Base-by-base conservation (phyloP, 2,329 filamentous ascomycete species). In the Cladorrhinum sp. region DNA sequence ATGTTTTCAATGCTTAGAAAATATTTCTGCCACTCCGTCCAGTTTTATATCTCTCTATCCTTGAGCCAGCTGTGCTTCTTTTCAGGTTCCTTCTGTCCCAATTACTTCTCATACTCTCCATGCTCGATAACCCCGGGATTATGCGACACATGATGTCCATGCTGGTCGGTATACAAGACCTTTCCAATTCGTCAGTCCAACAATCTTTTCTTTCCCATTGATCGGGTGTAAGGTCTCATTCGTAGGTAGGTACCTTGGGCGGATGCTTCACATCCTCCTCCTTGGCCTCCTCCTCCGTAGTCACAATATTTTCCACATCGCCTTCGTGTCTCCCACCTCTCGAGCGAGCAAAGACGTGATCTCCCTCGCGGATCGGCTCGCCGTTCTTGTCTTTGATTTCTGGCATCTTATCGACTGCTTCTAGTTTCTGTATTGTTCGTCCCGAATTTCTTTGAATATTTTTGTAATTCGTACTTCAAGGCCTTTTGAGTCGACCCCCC, bases 241-340 rank as follows among this genome's bases (percentile, higher is more conserved):
- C 18, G 1, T 14, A 59, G 33, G 64, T 20, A 60, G 59, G 42
- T 60, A 74, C 75, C 71, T 78, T 78, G n/a, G 76, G 75, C 10
- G 76, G 74, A 52, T 77, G 71, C 65, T 77, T 77, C 8, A 77
- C 74, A 0, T 70, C 68, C 46, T 73, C 72, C 39, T 70, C 64
- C 60, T 73, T 63, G 2, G 76, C 75, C 36, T 76, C 73, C 42
- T 72, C 66, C 53, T 74, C 55, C 0, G 70, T 69, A 8, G 67
- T 71, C 14, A 76, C 71, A n/a, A 77, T 67, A 58, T 73, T 72
- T 10, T 77, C 72, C 18, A 76, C 75, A 30, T 75, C 67, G 10
- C 76, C 75, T 51, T 77, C 74, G 48, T 73, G 74, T 55, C 72
- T 70, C 14, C 76, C 75, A 49, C 76, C 75, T 16, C 75, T 71